A percentile compares a stretch with the other conserved stretches of the same genome.
Evolutionary conservation across 2,329 filamentous ascomycete species (phyloP).

Genomic region (Ambrosiella beaveri): DNA sequence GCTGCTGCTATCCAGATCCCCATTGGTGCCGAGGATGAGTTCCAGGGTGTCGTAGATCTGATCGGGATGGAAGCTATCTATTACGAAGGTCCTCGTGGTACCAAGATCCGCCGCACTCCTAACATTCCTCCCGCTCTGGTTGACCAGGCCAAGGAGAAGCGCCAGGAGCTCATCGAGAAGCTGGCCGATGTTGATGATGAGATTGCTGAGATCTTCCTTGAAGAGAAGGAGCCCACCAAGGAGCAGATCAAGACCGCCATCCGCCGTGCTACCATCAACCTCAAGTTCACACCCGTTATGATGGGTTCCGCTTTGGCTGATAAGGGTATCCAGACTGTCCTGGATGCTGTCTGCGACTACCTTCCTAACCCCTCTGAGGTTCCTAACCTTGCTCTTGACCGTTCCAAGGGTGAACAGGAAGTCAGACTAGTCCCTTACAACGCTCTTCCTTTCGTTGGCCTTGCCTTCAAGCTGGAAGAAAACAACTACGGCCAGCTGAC

Average conservation of each 20-base stretch:
- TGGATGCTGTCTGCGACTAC: conserved; percentile 92
- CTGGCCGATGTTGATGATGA: conserved; percentile 95
- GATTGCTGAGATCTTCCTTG: conserved; percentile 86
- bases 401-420: conserved; percentile 55
- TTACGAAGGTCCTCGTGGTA: conserved; percentile 71
- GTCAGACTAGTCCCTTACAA: conserved; percentile 89
- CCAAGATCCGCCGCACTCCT: conserved; percentile 56
- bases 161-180: conserved; percentile 77
- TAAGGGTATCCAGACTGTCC: conserved; percentile 89
- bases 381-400: conserved; percentile 76
- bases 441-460: conserved; percentile 78
- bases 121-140: conserved; percentile 68
- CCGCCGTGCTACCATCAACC: conserved; percentile 68
- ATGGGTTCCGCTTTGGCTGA: conserved; percentile 94
- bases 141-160: conserved; percentile 63
- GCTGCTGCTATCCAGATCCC: conserved; percentile 90
- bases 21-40: conserved; percentile 81
- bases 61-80: conserved; percentile 87
- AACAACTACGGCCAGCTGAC: conserved; percentile 97
- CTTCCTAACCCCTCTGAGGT: conserved; percentile 84
- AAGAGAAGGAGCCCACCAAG: conserved; percentile 62
- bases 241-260: conserved; percentile 85
- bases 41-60: conserved; percentile 81
- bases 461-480: conserved; percentile 98
- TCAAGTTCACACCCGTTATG: conserved; percentile 86